Percentiles rank a stretch among this genome's conserved stretches.
phyloP scores from a whole-genome alignment of 208 protist species.

The Acanthamoeba polyphaga region DNA sequence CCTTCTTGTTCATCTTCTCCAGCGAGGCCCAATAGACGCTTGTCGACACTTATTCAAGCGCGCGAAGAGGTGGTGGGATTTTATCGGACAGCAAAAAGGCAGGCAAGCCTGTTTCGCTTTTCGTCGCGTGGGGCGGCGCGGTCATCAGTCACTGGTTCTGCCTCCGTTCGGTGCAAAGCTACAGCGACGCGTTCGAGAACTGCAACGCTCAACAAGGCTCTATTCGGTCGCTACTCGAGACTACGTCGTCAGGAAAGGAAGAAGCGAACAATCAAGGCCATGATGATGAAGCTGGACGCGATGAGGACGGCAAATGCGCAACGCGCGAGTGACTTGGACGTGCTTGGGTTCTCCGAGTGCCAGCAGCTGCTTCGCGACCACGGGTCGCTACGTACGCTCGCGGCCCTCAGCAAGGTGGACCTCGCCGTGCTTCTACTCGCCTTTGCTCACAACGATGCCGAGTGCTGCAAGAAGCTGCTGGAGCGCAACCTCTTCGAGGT shows the following conservation, averaged over 20 bases:
- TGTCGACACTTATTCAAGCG: neutral
- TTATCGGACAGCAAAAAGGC: neutral
- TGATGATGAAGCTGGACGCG: neutral
- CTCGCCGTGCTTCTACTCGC: neutral
- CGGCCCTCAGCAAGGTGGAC: neutral
- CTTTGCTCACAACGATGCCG: neutral
- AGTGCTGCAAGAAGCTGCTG: neutral
- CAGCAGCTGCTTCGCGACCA: neutral
- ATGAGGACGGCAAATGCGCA: neutral
- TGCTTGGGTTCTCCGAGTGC: neutral
- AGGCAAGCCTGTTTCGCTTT: neutral
- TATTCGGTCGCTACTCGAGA: too few relatives aligned
- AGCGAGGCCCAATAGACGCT: neutral
- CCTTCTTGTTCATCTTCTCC: neutral
- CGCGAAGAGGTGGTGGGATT: neutral
- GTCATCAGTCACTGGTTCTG: neutral
- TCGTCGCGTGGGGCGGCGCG: neutral
- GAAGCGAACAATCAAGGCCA: neutral
- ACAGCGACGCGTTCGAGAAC: neutral
- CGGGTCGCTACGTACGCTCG: neutral
- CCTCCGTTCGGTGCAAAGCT: neutral
- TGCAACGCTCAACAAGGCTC: neutral
- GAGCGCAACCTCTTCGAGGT: neutral
- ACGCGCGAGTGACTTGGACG: neutral
- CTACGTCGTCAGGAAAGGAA: neutral